phyloP scores from a whole-genome alignment of 73 alveolate species.

The Stentor roeselii region DNA sequence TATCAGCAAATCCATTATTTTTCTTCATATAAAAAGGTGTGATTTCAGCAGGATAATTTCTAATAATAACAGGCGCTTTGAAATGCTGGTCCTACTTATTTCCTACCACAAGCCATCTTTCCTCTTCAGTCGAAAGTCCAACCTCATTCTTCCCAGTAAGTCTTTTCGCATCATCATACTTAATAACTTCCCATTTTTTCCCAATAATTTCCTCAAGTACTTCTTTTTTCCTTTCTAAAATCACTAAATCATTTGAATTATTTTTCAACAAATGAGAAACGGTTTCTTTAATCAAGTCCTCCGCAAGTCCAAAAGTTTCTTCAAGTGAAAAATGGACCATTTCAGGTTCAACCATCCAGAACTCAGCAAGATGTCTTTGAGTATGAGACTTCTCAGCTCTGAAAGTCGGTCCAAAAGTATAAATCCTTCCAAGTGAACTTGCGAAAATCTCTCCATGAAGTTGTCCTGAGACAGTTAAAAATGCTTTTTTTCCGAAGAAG shows the following conservation, averaged over 20 bases:
- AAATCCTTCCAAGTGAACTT: conserved; percentile 78
- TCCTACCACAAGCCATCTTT: conserved; percentile 62
- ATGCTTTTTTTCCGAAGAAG: conserved; percentile 85
- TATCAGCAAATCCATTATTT: conserved; percentile 97
- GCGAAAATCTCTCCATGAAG: conserved; percentile 87
- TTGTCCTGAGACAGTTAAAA: conserved; percentile 91
- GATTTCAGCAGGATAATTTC: conserved; percentile 92
- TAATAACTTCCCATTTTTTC: not conserved
- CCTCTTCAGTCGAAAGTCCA: conserved; percentile 13
- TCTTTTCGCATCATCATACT: not conserved
- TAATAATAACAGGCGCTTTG: conserved; percentile 88
- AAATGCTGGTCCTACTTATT: conserved; percentile 72
- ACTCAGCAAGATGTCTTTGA: conserved; percentile 92
- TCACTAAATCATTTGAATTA: not conserved
- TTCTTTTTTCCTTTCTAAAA: not conserved
- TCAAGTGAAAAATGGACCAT: conserved; percentile 84
- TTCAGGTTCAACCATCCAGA: conserved; percentile 99
- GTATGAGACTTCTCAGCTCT: conserved; percentile 97
- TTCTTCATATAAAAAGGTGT: conserved; percentile 98
- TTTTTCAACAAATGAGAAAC: not conserved
- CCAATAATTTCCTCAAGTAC: not conserved
- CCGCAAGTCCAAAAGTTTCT: conserved; percentile 72
- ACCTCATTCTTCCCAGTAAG: not conserved
- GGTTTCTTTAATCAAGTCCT: conserved; percentile 47
- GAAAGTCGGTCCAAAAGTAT: conserved; percentile 97